phyloP scores from a whole-genome alignment of 2,329 filamentous ascomycete species.

The Leptodontidium sp. region DNA sequence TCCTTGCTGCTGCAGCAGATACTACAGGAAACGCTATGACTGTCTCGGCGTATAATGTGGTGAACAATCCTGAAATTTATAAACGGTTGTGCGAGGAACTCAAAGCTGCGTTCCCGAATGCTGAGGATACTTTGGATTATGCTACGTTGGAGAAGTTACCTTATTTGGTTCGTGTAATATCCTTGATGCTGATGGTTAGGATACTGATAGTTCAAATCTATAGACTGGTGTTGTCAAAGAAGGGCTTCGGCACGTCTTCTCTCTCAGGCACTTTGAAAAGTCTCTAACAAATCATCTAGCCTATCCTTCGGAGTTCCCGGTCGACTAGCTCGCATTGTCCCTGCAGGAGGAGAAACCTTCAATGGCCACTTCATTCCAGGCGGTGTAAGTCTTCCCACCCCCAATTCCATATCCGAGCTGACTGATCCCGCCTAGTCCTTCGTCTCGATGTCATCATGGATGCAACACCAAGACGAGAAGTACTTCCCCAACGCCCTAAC shows the following conservation, averaged over 20 bases:
- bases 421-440: conserved; percentile 16
- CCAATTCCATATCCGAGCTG: conserved; percentile 44
- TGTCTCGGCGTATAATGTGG: conserved; percentile 45
- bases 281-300: not conserved
- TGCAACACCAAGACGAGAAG: conserved; percentile 46
- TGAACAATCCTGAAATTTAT: conserved; percentile 44
- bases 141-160: conserved; percentile 48
- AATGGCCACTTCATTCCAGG: conserved; percentile 46
- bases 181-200: not conserved
- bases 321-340: conserved; percentile 48
- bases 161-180: conserved; percentile 43
- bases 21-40: conserved; percentile 49
- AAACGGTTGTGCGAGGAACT: conserved; percentile 44
- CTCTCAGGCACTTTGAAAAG: not conserved
- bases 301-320: conserved; percentile 47
- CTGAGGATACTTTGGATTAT: conserved; percentile 44
- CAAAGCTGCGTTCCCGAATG: conserved; percentile 45
- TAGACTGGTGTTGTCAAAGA: conserved; percentile 41
- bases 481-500: conserved; percentile 47
- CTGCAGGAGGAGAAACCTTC: conserved; percentile 45
- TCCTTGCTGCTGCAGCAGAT: conserved; percentile 45
- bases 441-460: conserved; percentile 49
- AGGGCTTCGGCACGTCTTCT: conserved; percentile 39
- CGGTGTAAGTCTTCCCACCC: conserved; percentile 37
- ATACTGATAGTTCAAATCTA: not conserved